Conservation (phyloP, 2,329 filamentous ascomycete species). For the Aphanocladium album region DNA sequence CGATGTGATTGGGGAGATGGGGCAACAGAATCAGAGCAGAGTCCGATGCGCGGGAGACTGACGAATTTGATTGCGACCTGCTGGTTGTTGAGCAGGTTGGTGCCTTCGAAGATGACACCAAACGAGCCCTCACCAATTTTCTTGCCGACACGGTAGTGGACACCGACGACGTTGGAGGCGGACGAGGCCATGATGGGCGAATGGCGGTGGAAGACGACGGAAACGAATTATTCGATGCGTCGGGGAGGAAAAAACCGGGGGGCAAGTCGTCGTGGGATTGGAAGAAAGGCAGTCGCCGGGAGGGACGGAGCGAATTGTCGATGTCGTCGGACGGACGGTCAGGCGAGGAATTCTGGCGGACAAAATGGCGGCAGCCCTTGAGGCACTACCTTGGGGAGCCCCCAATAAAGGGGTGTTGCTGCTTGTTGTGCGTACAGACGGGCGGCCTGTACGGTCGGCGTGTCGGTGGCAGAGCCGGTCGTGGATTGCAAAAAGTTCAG, state of each 20-base stretch:
- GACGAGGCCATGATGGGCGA: constrained; percentile 67
- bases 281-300: neutral
- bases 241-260: neutral
- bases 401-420: constrained; percentile 9
- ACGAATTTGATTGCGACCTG: constrained; percentile 99
- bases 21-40: neutral
- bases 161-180: constrained; percentile 94
- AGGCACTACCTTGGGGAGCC: constrained; percentile 3
- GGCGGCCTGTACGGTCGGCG: neutral
- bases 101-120: constrained; percentile 97
- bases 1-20: neutral
- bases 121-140: constrained; percentile 99
- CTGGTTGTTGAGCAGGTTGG: constrained; percentile 97
- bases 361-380: neutral
- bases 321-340: constrained; percentile 1
- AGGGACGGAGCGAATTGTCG: neutral
- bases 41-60: constrained; percentile 35
- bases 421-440: neutral
- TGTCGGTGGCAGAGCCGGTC: neutral
- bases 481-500: neutral
- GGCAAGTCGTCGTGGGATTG: neutral
- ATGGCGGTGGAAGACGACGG: neutral
- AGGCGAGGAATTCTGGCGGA: neutral
- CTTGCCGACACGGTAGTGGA: constrained; percentile 98
- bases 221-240: neutral